These are phyloP conservation scores for Pichia membranifaciens DNA, from an alignment of 805 yeast species.

Conservation along the genomic window DNA sequence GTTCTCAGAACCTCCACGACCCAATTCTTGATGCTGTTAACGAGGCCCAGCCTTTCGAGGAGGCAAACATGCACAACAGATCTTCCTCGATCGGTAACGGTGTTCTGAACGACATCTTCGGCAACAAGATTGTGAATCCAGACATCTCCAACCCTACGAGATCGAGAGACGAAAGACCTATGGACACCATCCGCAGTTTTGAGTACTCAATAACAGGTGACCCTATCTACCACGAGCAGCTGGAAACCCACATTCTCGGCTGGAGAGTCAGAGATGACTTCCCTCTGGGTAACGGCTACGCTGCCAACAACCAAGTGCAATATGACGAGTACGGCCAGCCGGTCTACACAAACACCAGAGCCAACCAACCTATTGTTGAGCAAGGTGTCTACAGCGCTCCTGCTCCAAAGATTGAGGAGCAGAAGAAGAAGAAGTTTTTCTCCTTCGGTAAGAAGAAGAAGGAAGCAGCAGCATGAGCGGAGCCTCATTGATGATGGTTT, in stretches of 20 bases:
- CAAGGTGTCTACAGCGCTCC: slow-evolving; percentile 46
- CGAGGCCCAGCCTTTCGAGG: slow-evolving; percentile 94
- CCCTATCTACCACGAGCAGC: slow-evolving; percentile 64
- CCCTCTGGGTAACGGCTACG: slow-evolving; percentile 43
- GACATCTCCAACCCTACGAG: slow-evolving; percentile 94
- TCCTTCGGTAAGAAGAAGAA: slow-evolving; percentile 45
- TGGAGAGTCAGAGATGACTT: slow-evolving; percentile 83
- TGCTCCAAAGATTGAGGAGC: slow-evolving; percentile 38
- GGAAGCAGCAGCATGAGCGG: not conserved
- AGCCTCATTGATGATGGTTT: not conserved
- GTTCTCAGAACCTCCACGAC: slow-evolving; percentile 71
- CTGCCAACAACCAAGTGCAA: slow-evolving; percentile 29
- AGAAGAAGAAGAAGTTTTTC: slow-evolving; percentile 76
- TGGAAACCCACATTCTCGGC: slow-evolving; percentile 74
- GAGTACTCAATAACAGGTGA: slow-evolving; percentile 96
- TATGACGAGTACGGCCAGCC: slow-evolving; percentile 35
- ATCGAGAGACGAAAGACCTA: slow-evolving; percentile 89
- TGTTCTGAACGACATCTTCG: slow-evolving; percentile 73
- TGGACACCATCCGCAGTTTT: slow-evolving; percentile 90
- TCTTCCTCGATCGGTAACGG: slow-evolving; percentile 35
- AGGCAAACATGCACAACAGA: slow-evolving; percentile 36
- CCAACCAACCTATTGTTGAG: slow-evolving; percentile 14
- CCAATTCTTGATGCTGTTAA: slow-evolving; percentile 91
- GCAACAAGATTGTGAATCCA: slow-evolving; percentile 67
- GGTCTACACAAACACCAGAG: slow-evolving; percentile 27